phyloP scores from a whole-genome alignment of 1,284 basidiomycete species.

The Irpex lacteus region DNA sequence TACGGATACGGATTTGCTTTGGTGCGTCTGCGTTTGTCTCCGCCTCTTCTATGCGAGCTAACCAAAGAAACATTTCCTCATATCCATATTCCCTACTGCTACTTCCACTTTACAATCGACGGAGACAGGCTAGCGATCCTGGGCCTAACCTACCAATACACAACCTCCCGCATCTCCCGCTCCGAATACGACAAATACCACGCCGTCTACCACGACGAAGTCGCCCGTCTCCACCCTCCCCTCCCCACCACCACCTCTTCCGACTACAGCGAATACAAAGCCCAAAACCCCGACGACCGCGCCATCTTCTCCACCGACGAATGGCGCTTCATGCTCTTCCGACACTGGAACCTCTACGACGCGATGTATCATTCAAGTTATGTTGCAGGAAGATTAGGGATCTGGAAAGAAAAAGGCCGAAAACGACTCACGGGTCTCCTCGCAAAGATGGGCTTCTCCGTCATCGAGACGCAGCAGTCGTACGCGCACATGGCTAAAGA shows the following conservation, averaged over 20 bases:
- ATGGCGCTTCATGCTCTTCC: conserved; percentile 90
- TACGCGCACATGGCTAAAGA: conserved; percentile 97
- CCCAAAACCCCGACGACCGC: conserved; percentile 74
- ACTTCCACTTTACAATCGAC: no score
- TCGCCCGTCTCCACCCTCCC: conserved; percentile 77
- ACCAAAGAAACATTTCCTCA: no score
- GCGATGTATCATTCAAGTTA: conserved; percentile 98
- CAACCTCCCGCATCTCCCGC: conserved; percentile 83
- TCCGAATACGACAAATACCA: conserved; percentile 84
- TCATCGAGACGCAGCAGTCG: conserved; percentile 90
- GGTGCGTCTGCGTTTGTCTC: conserved; percentile 45
- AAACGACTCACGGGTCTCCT: conserved; percentile 88
- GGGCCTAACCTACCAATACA: conserved; percentile 92
- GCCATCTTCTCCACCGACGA: conserved; percentile 83
- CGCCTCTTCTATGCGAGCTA: no score
- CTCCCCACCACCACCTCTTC: conserved; percentile 26
- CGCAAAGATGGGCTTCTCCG: conserved; percentile 98
- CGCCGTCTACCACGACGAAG: conserved; percentile 82
- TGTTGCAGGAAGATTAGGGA: conserved; percentile 90
- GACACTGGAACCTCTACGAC: conserved; percentile 98
- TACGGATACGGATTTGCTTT: conserved; percentile 91
- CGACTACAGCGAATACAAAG: conserved; percentile 42
- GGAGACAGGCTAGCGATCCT: conserved; percentile 83
- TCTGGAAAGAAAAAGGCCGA: conserved; percentile 94
- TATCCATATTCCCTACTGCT: no score